Evolutionary conservation across 2,329 filamentous ascomycete species (phyloP), one percentile per base, ranked within the genome.

Genomic region (Camptophora hylomeconis): DNA sequence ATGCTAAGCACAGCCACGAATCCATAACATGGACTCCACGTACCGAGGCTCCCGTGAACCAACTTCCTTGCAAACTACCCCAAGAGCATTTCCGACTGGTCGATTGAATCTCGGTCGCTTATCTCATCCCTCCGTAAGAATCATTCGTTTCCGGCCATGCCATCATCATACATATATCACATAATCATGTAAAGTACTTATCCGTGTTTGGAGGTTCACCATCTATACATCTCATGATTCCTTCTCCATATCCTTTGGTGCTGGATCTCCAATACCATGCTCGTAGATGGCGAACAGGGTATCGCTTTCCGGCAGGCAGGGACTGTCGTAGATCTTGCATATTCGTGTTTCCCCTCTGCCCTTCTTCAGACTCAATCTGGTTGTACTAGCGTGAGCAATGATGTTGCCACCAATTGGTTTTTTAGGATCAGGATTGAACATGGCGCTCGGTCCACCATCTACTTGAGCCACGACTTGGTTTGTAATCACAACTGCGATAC

Each of bases 401-500:
- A 98, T 98, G 56, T 98, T 95, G 40, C 89, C 89, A 44, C 89
- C 89, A 51, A 98, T 94, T 0, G 89, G 89, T 57, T 98, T 98
- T 69, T 98, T 98, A 5, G 89, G 89, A 49, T 98, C 92, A 0
- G 92, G 89, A 45, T 98, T 98, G 65, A 93, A 98, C 89, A 98
- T 98, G 37, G 87, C 76, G 49, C 80, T 87, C 17, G 87, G 86
- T 3, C 89, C 89, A 39, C 89, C 89, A 50, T 98, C 89, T 6
- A 98, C 89, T 55, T 98, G 92, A 7, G 89, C 89, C 21, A 98
- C 92, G 17, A 98, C 89, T 55, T 98, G 89, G 51, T 98, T 98
- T 23, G 89, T 95, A 48, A 98, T 98, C 45, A 98, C 83, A 5
- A 98, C 89, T 0, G 89, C 89, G 45, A 98, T 94, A 34, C 89